Conservation (phyloP, 2,329 filamentous ascomycete genomes). For the Penicillium aurantiogriseum region DNA sequence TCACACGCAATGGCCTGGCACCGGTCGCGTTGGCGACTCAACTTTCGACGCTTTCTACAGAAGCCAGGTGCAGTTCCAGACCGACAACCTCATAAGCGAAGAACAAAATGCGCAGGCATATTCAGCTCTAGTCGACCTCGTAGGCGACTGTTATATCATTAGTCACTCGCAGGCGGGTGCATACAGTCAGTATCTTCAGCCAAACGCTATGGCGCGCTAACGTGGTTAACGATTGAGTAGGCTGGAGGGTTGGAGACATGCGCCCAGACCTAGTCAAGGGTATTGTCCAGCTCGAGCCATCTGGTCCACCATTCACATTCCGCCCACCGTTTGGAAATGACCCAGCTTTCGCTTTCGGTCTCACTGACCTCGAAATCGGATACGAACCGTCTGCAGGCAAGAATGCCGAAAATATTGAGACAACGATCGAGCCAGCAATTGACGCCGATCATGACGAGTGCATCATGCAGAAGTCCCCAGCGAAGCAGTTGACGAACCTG, state of each 20-base stretch:
- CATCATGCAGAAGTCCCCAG: slow-evolving; percentile 40
- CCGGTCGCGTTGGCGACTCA: slow-evolving; percentile 32
- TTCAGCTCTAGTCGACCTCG: slow-evolving; percentile 26
- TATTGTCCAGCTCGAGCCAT: slow-evolving; percentile 54
- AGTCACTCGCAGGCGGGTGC: slow-evolving; percentile 52
- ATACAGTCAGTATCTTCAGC: slow-evolving; percentile 21
- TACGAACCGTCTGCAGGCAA: slow-evolving; percentile 14
- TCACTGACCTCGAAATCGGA: slow-evolving; percentile 22
- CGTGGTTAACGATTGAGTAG: slow-evolving; percentile 13
- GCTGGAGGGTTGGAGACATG: slow-evolving; percentile 52
- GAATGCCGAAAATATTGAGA: slow-evolving; percentile 12
- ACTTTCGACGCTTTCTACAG: slow-evolving; percentile 31
- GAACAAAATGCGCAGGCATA: slow-evolving; percentile 15
- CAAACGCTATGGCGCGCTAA: not conserved
- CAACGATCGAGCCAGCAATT: not conserved
- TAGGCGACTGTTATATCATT: slow-evolving; percentile 33
- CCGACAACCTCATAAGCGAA: slow-evolving; percentile 21
- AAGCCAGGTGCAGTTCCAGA: slow-evolving; percentile 5
- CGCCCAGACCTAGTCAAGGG: slow-evolving; percentile 49
- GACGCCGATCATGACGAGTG: slow-evolving; percentile 28
- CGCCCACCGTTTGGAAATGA: slow-evolving; percentile 12
- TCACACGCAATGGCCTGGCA: slow-evolving; percentile 44
- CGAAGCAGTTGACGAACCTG: slow-evolving; percentile 51
- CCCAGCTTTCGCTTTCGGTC: slow-evolving; percentile 16
- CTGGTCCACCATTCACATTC: slow-evolving; percentile 46